Base-by-base conservation (phyloP, 2,329 filamentous ascomycete species). In the Beauveria australis region DNA sequence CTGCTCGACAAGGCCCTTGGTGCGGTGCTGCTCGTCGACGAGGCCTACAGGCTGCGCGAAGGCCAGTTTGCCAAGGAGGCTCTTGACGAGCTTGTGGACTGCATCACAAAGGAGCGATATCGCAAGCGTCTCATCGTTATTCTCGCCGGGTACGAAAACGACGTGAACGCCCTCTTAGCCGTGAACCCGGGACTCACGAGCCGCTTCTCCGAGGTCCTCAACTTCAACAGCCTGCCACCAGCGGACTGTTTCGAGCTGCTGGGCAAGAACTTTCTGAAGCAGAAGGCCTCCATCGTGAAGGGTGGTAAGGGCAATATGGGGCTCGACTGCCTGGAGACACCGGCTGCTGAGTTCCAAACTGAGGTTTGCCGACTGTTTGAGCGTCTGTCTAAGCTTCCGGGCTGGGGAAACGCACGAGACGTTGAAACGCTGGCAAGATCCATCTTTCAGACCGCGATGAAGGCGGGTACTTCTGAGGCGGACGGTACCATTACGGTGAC, bases 11-110 rank as follows among this genome's bases (percentile, higher is more conserved):
- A 77, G 43, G 83, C 82, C 0, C 76, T 90, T 0, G 88, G 89
- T 0, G 82, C 81, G 24, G 84, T 91, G 0, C 76, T 92, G 0
- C 86, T 91, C 63, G 80, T 92, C 8, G 88, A 91, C 60, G 87
- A 91, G 67, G 88, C 88, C 0, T 91, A 91, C 64, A 79, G 87
- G 0, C 78, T 91, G 1, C 64, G 65, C 0, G 79, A 82, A 1
- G 83, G 82, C 0, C 66, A 67, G 0, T 91, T 83, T 64, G 85
- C 81, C 0, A 79, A 81, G 51, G 81, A 83, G 62, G 81, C 81
- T 0, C 71, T 82, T 3, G 80, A 82, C 48, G 81, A 84, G 66
- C 67, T 84, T 0, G 78, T 83, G 0, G 78, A 82, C 63, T 76
- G 72, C 0, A 67, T 79, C 0, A 82, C 79, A 2, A 83, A 89